phyloP scores from a whole-genome alignment of 2,329 filamentous ascomycete species.

The Alternaria sp. region DNA sequence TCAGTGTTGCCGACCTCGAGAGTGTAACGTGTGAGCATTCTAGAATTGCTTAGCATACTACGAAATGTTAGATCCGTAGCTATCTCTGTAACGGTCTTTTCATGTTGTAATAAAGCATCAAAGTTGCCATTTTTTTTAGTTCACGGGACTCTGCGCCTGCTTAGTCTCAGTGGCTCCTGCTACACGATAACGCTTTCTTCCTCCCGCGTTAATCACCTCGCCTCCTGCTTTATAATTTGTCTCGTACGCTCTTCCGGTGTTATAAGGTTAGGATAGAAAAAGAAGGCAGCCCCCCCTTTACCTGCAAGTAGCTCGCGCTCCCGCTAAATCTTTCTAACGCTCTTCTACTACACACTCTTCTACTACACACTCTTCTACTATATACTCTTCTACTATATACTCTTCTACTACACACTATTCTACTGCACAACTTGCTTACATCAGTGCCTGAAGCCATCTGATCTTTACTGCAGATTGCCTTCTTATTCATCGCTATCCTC shows the following conservation, averaged over 20 bases:
- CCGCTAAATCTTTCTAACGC: constrained; percentile 16
- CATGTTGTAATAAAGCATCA: constrained; percentile 14
- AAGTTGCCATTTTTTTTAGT: constrained; percentile 11
- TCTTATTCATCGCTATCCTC: constrained; percentile 16
- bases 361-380: constrained; percentile 4
- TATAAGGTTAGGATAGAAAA: constrained; percentile 18
- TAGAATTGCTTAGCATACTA: constrained; percentile 13
- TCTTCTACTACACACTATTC: not conserved
- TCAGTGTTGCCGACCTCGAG: constrained; percentile 11
- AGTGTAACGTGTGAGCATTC: constrained; percentile 12
- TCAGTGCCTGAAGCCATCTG: constrained; percentile 15
- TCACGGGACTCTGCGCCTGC: constrained; percentile 11
- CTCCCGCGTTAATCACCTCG: constrained; percentile 14
- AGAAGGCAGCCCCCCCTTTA: constrained; percentile 14
- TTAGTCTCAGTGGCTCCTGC: constrained; percentile 13
- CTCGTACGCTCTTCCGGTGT: constrained; percentile 19
- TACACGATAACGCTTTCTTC: constrained; percentile 12
- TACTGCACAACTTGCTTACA: constrained; percentile 20
- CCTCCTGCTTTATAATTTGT: constrained; percentile 18
- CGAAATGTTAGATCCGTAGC: constrained; percentile 8
- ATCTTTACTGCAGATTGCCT: constrained; percentile 19
- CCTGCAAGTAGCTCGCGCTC: constrained; percentile 14
- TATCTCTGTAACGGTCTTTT: constrained; percentile 13
- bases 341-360: constrained; percentile 1
- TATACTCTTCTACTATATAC: constrained; percentile 12